These are phyloP conservation scores for Phaeosphaeriaceae sp. DNA, from an alignment of 2,329 filamentous ascomycete genomes.

Conservation along the genomic window DNA sequence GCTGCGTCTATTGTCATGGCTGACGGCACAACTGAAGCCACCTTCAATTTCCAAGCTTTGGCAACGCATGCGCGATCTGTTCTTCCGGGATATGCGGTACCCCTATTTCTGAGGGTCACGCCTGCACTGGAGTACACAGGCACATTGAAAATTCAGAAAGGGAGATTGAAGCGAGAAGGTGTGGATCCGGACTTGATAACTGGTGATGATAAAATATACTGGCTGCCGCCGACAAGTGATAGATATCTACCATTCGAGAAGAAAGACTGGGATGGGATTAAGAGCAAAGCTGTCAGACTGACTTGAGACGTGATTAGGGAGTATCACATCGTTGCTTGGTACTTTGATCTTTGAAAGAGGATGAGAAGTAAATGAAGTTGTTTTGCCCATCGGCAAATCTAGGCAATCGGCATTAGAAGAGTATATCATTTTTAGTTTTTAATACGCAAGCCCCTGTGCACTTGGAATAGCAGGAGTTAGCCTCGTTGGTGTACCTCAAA, in stretches of 20 bases:
- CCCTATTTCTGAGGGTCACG: slow-evolving; percentile 52
- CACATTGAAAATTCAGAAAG: slow-evolving; percentile 56
- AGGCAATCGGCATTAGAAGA: too few species aligned
- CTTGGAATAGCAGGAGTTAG: too few species aligned
- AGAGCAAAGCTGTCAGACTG: slow-evolving; percentile 34
- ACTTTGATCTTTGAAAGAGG: too few species aligned
- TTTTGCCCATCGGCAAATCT: too few species aligned
- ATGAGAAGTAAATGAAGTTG: too few species aligned
- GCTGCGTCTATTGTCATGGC: slow-evolving; percentile 51
- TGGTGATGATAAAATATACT: slow-evolving; percentile 49
- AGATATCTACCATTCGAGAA: slow-evolving; percentile 49
- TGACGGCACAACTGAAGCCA: slow-evolving; percentile 36
- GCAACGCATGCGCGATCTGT: slow-evolving; percentile 47
- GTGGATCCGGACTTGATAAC: slow-evolving; percentile 52
- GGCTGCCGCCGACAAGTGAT: slow-evolving; percentile 45
- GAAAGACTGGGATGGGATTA: slow-evolving; percentile 47
- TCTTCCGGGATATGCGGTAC: slow-evolving; percentile 56
- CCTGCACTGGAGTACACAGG: slow-evolving; percentile 53
- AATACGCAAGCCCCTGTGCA: too few species aligned
- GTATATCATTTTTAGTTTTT: too few species aligned
- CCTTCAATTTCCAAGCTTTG: slow-evolving; percentile 43
- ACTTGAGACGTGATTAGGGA: slow-evolving; percentile 10
- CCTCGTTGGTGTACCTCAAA: too few species aligned
- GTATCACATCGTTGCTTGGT: not conserved
- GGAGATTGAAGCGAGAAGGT: slow-evolving; percentile 50